These are phyloP conservation scores for Aspergillus floridensis DNA, from an alignment of 2,329 filamentous ascomycete genomes.

Conservation along the genomic window DNA sequence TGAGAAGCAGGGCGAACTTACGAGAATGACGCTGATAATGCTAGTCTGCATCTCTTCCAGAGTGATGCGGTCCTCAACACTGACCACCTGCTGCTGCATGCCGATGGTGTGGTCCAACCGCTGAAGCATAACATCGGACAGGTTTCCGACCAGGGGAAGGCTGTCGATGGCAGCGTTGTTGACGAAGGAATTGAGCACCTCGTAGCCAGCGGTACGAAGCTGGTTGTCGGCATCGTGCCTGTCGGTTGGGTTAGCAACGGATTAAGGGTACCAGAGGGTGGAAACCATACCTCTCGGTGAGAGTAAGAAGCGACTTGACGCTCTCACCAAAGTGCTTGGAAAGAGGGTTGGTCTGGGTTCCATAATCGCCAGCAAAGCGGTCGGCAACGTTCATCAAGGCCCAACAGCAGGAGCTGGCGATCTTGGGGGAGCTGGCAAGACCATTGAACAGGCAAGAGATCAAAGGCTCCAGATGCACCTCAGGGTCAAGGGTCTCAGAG, in stretches of 20 bases:
- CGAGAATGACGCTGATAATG: constrained; percentile 81
- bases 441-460: constrained; percentile 88
- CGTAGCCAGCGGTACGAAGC: constrained; percentile 91
- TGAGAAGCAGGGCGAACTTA: constrained; percentile 23
- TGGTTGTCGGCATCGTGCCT: constrained; percentile 75
- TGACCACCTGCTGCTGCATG: constrained; percentile 90
- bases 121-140: constrained; percentile 86
- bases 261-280: background rate
- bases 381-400: constrained; percentile 97
- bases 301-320: constrained; percentile 76
- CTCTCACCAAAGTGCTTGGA: constrained; percentile 93
- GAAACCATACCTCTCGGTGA: constrained; percentile 68
- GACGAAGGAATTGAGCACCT: constrained; percentile 93
- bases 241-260: constrained; percentile 14
- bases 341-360: constrained; percentile 74
- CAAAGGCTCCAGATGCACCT: constrained; percentile 75
- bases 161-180: constrained; percentile 86
- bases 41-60: constrained; percentile 98
- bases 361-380: constrained; percentile 84
- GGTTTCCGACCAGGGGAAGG: constrained; percentile 71
- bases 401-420: constrained; percentile 98
- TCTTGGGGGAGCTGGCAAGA: constrained; percentile 87
- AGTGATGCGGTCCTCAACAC: constrained; percentile 92
- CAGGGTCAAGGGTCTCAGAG: constrained; percentile 84
- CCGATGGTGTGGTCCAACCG: constrained; percentile 85